Conservation (phyloP, 345 rosid genomes). For the Orychophragmus violaceus region DNA sequence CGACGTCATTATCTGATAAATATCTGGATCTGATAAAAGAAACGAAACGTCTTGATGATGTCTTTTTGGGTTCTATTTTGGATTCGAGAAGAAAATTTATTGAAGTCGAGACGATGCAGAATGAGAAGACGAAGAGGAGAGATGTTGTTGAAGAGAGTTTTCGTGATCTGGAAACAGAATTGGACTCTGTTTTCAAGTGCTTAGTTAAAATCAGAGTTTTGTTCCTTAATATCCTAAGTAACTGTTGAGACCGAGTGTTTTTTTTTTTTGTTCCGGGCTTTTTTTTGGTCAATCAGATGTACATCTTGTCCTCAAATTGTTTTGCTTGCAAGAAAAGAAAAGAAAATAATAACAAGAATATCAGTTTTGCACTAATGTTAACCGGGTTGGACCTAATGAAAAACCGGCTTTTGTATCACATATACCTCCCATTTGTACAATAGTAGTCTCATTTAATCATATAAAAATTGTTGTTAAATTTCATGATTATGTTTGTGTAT, state of each 20-base stretch:
- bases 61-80: conserved; percentile 1
- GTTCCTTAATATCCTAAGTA: conserved; percentile 42
- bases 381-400: neutral
- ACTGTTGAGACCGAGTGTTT: neutral
- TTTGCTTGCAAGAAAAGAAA: neutral
- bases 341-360: neutral
- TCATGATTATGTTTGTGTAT: neutral
- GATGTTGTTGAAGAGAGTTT: conserved; percentile 24
- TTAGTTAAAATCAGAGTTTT: conserved; percentile 38
- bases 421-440: neutral
- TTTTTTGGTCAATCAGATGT: conserved; percentile 5
- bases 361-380: neutral
- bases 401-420: neutral
- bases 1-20: conserved; percentile 3
- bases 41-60: conserved; percentile 37
- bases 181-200: conserved; percentile 37
- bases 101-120: neutral
- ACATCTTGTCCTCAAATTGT: neutral
- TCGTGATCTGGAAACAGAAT: conserved; percentile 37
- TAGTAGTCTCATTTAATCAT: neutral
- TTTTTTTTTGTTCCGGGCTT: neutral
- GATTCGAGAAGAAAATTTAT: neutral
- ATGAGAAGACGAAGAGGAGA: conserved; percentile 6
- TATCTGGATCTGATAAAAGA: conserved; percentile 24
- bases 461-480: neutral